Evolutionary conservation across 2,329 filamentous ascomycete genomes (phyloP).

Genomic region (Aurifilum marmelostoma): DNA sequence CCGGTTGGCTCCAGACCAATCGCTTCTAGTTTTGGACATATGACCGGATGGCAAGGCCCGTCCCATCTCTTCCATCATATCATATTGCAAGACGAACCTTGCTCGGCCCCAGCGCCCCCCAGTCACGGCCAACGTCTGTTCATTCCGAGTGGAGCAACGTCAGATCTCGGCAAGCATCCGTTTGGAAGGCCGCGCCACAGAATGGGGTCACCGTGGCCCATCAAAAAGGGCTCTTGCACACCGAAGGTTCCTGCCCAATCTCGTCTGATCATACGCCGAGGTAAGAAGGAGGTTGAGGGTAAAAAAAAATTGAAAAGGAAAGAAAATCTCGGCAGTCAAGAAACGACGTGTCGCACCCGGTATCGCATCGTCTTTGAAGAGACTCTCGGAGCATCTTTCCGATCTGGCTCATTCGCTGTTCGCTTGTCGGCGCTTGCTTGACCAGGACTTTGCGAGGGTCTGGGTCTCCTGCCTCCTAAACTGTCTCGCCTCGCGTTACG

Average conservation of each 20-base stretch:
- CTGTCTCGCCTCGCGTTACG: background rate
- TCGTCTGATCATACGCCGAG: background rate
- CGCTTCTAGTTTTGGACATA: constrained; percentile 24
- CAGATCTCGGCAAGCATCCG: constrained; percentile 29
- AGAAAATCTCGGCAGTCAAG: background rate
- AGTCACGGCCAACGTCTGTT: constrained; percentile 18
- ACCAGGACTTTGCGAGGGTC: background rate
- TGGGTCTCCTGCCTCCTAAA: background rate
- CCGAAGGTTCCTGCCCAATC: background rate
- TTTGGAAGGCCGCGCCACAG: constrained; percentile 16
- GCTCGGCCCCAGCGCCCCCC: constrained; percentile 14
- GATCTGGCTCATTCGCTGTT: background rate
- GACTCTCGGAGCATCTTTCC: background rate
- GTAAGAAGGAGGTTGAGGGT: background rate
- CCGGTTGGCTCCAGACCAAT: constrained; percentile 13
- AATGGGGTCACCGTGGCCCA: background rate
- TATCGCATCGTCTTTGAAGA: background rate
- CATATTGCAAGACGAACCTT: constrained; percentile 21
- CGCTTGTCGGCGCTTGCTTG: background rate
- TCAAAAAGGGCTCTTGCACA: background rate
- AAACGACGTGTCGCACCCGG: background rate
- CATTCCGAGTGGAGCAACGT: constrained; percentile 20
- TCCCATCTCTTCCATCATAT: constrained; percentile 6
- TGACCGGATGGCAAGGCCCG: constrained; percentile 16
- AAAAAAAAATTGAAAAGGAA: background rate